Evolutionary conservation across 805 yeast species (phyloP).

Genomic region (Grigorovia humatica): DNA sequence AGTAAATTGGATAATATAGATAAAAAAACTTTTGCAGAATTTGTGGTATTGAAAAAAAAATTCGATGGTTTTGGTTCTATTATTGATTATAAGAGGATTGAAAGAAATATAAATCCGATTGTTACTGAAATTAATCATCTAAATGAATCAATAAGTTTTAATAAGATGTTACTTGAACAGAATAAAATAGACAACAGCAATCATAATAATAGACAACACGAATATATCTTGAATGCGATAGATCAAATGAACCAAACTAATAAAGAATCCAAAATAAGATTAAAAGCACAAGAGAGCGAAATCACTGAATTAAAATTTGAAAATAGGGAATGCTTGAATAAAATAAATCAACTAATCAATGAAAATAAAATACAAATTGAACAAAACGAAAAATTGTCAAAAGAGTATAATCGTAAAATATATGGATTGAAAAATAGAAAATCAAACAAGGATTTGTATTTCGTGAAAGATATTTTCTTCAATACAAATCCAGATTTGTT

Average conservation of each 20-base stretch:
- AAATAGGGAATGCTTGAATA: background rate
- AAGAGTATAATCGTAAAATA: background rate
- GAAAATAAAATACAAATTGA: background rate
- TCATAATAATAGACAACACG: background rate
- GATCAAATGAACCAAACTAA: background rate
- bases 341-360: background rate
- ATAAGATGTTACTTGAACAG: background rate
- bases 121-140: background rate
- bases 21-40: too few relatives aligned
- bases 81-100: too few relatives aligned
- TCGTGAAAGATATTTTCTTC: background rate
- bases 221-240: background rate
- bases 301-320: background rate
- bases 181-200: too few relatives aligned
- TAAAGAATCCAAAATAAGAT: background rate
- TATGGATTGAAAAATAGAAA: background rate
- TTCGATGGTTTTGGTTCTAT: too few relatives aligned
- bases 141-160: background rate
- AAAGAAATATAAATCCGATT: background rate
- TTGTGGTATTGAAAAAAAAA: too few relatives aligned
- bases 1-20: too few relatives aligned
- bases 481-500: constrained; percentile 3
- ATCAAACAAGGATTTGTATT: too few relatives aligned
- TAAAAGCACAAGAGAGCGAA: background rate
- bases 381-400: background rate